Base-by-base conservation (phyloP, 768 basidiomycete species). In the Trametes elegans region DNA sequence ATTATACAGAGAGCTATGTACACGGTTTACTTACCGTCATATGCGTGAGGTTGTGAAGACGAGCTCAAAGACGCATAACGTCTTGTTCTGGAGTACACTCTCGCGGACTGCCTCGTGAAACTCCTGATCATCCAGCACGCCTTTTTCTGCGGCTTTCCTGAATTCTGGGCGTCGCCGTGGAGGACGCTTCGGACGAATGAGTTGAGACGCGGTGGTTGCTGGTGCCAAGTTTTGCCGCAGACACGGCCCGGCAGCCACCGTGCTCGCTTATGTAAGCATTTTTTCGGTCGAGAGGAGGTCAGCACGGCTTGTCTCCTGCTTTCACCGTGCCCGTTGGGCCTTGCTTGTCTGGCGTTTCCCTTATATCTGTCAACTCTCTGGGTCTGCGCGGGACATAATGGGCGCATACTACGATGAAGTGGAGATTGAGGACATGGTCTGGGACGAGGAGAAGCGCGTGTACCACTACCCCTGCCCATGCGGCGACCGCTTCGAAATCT, bases 381-480 rank as follows among this genome's bases (percentile, higher is more conserved):
- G n/a, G n/a, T 41, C 36, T 53, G 45, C 42, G 42, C 51, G 21
- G 23, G 18, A 32, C 51, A 29, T 19, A 4, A 91, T 92, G 90
- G 88, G 85, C 14, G 86, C 87, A 19, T 93, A 90, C 71, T 95
- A 98, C 77, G 94, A 98, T 76, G 95, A 97, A 71, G 84, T 98
- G 24, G 94, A 98, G 69, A 97, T 98, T 49, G 96, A 98, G 67
- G 95, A 97, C 66, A 95, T 97, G 87, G 80, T 74, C 14, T 97
- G 92, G 91, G 93, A 96, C 69, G 77, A 79, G 21, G 82, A 79
- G 51, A 90, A 87, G 66, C 68, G 79, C 36, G 88, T 98, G 5
- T 98, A 86, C 66, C 95, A 98, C 76, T 97, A 95, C 70, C 96
- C 95, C 0, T 99, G 94, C 67, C 95, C 96, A 1, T 98, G 96